Base-by-base conservation (phyloP, 129 eudicot species). In the Ambrosia artemisiifolia region DNA sequence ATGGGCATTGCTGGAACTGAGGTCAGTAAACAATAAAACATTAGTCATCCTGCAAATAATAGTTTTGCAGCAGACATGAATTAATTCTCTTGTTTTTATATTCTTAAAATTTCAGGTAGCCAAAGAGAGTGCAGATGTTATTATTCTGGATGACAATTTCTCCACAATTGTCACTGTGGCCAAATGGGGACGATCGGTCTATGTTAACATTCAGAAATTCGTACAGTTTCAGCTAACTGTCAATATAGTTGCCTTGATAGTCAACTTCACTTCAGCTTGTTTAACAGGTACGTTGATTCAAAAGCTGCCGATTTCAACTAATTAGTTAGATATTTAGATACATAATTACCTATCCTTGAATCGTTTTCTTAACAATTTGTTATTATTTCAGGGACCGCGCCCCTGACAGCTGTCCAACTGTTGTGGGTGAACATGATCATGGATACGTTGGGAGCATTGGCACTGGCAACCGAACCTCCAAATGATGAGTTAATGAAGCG, bases 341-440 rank as follows among this genome's bases (percentile, higher is more conserved):
- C 17, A 42, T 36, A 38, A 53, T 4, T 24, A 24, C 28, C 28
- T 55, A 55, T 38, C n/a, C 14, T 24, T 42, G n/a, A 3, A 8
- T 34, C 20, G 7, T 13, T n/a, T 69, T 30, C 59, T 48, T 34
- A 76, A 19, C 10, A 19, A 36, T 57, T 44, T n/a, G 5, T 66
- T 68, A 66, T 35, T 64, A 38, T 16, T 80, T 68, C 79, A 94
- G 99, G 97, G 76, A 84, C 80, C 71, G 91, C 99, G 30, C 99
- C 97, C 12, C 91, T 90, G 42, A 94, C 96, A 2, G 97, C 96
- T 63, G 97, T 94, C 72, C 96, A 90, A 64, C 99, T 94, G 73
- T 80, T 94, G 85, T 94, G 99, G 99, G 99, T 94, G n/a, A 94
- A 94, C 77, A 94, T 90, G 99, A 94, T 94, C 40, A 94, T 94